phyloP scores from a whole-genome alignment of 106 monocot species.

The Apostasia shenzhenica region DNA sequence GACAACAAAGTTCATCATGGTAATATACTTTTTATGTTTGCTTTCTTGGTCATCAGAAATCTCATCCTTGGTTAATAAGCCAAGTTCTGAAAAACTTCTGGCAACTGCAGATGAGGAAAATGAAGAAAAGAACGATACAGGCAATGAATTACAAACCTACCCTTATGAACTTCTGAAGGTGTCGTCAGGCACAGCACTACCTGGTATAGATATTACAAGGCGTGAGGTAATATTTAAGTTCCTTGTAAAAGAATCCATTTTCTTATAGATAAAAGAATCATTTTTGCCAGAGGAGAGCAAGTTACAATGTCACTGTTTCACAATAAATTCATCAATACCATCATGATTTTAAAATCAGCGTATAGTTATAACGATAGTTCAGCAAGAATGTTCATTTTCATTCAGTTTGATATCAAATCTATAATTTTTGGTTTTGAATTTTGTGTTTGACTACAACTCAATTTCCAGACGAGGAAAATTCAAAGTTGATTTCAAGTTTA shows the following conservation, averaged over 20 bases:
- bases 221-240: conserved; percentile 18
- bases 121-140: not conserved
- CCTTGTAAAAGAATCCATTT: too few relatives aligned
- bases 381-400: too few relatives aligned
- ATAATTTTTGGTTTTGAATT: too few relatives aligned
- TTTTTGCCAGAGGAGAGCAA: too few relatives aligned
- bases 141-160: conserved; percentile 2
- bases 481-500: too few relatives aligned
- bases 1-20: too few relatives aligned
- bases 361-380: not conserved
- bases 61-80: not conserved
- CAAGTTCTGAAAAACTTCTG: not conserved
- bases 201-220: conserved; percentile 19
- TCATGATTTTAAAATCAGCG: not conserved
- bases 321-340: not conserved
- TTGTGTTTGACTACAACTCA: too few relatives aligned
- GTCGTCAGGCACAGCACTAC: conserved; percentile 2
- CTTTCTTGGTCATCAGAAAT: not conserved
- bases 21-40: not conserved
- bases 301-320: too few relatives aligned
- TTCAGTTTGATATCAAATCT: too few relatives aligned
- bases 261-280: too few relatives aligned
- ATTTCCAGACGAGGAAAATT: too few relatives aligned
- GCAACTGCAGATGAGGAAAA: not conserved
- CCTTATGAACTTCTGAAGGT: conserved; percentile 26